Conservation (phyloP, 2,329 filamentous ascomycete species). For the Colletotrichum tofieldiae region DNA sequence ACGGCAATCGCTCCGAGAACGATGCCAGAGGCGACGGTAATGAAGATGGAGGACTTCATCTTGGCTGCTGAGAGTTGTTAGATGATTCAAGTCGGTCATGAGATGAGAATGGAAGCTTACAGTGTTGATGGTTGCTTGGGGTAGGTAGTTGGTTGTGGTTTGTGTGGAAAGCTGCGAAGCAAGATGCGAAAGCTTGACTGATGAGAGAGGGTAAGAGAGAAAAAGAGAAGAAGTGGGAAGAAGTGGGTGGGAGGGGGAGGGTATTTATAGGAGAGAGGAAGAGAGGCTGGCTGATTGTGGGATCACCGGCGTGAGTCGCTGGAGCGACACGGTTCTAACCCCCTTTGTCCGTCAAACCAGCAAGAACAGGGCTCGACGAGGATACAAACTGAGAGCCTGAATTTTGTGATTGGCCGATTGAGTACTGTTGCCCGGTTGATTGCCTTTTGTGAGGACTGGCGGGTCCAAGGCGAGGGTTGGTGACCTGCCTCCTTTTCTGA, state of each 20-base stretch:
- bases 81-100: neutral
- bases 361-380: too few relatives aligned
- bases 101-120: neutral
- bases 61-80: neutral
- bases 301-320: neutral
- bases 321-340: neutral
- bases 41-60: neutral
- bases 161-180: neutral
- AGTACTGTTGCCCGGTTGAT: neutral
- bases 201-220: neutral
- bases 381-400: neutral
- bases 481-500: neutral
- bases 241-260: neutral
- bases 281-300: slow-evolving; percentile 7
- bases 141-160: too few relatives aligned
- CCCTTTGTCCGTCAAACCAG: neutral
- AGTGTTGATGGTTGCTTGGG: neutral
- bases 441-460: neutral
- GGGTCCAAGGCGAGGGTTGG: neutral
- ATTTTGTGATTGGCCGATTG: slow-evolving; percentile 17
- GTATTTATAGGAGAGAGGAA: slow-evolving; percentile 7
- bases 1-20: neutral
- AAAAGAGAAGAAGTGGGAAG: slow-evolving; percentile 5
- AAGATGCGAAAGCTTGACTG: neutral
- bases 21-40: neutral